Evolutionary conservation across 805 yeast species (phyloP), one percentile per base, ranked within the genome.

Genomic region (Barnettozyma salicaria): DNA sequence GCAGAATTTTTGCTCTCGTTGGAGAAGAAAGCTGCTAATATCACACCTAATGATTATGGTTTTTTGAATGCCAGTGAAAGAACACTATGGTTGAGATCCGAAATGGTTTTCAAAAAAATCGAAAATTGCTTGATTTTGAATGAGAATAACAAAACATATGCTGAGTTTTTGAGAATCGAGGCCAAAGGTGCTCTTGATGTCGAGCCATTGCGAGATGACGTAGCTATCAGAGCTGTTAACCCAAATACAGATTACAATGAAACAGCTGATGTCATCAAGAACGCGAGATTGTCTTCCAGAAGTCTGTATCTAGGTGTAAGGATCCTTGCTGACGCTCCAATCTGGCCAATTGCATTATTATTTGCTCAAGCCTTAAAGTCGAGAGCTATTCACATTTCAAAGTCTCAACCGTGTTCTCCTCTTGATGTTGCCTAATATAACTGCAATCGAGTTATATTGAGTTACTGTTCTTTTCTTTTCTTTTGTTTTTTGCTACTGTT

Each of bases 311-410:
- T 83, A 26, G 94, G 92, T 27, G 83, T 83, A 10, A 64, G 87
- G 48, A 79, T 83, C 21, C 64, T 83, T 35, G 87, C 88, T 4
- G 92, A 83, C 63, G 89, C 89, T 0, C 92, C 92, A 12, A 80
- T 83, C 19, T 83, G 94, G 94, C 92, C 92, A 0, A 70, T 82
- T 34, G 84, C 88, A 1, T 62, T 83, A 56, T 73, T 80, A 14
- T 80, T 82, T 63, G 90, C 90, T 0, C 90, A 82, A 53, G 88
- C 87, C 2, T 64, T 82, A 49, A 82, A 80, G 53, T 72, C 78
- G 22, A 70, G 88, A 51, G 78, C 80, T 5, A 65, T 73, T 5
- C 53, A 50, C 43, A 63, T 61, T 30, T 48, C 54, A n/a, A 48
- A 49, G 20, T 43, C 50, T 6, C 53, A 50, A 29, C 53, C 52